phyloP scores from a whole-genome alignment of 83 land plant species.

The Picea engelmannii region DNA sequence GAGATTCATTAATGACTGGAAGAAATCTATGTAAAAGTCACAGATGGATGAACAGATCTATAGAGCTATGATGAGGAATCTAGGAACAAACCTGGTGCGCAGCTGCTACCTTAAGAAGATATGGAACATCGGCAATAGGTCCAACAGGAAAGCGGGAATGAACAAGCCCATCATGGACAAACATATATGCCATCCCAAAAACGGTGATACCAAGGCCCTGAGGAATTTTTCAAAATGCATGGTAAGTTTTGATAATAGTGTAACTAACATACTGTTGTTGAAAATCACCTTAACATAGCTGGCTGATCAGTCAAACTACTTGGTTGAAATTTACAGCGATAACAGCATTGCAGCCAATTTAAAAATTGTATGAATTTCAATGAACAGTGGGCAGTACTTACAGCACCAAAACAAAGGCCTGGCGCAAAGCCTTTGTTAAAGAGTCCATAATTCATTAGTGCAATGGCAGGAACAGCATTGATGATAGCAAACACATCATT shows the following conservation, averaged over 20 bases:
- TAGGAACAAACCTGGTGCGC: slow-evolving; percentile 66
- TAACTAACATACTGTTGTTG: too few relatives aligned
- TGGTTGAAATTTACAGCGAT: too few relatives aligned
- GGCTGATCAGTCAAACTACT: too few relatives aligned
- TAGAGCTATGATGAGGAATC: neutral
- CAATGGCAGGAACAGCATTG: slow-evolving; percentile 86
- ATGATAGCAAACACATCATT: slow-evolving; percentile 28
- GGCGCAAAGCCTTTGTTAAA: slow-evolving; percentile 82
- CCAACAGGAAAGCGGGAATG: slow-evolving; percentile 86
- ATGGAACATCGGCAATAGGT: slow-evolving; percentile 76
- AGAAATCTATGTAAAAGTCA: neutral
- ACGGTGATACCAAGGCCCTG: slow-evolving; percentile 87
- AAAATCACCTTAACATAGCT: too few relatives aligned
- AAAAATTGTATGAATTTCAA: too few relatives aligned
- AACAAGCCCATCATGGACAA: slow-evolving; percentile 88
- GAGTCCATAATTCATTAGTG: slow-evolving; percentile 81
- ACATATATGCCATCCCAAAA: slow-evolving; percentile 88
- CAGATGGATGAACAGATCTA: neutral
- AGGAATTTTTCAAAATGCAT: neutral
- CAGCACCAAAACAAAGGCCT: slow-evolving; percentile 93
- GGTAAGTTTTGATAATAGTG: too few relatives aligned
- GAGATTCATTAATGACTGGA: neutral
- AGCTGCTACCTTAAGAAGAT: slow-evolving; percentile 67
- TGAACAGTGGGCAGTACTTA: slow-evolving; percentile 14
- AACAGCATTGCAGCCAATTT: too few relatives aligned